Conservation (phyloP, 768 basidiomycete genomes). For the Lactarius hatsudake region DNA sequence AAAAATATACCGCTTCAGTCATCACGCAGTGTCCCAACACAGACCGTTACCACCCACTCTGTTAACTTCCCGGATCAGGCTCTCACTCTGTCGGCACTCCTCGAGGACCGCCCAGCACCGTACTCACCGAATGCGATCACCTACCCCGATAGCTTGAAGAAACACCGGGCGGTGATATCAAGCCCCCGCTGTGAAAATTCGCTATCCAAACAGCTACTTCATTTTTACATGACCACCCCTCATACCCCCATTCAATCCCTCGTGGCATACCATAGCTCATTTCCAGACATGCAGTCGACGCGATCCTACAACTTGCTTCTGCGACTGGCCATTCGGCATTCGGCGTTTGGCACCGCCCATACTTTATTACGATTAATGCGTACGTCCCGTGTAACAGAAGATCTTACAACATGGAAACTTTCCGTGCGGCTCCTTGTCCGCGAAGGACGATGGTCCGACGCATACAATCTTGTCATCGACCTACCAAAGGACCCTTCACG, state of each 20-base stretch:
- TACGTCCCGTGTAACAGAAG: conserved; percentile 39
- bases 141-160: not conserved
- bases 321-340: conserved; percentile 48
- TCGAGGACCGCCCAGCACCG: not conserved
- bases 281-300: conserved; percentile 37
- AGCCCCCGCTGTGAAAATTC: not conserved
- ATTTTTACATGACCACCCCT: conserved; percentile 28
- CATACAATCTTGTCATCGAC: conserved; percentile 41
- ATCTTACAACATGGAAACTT: conserved; percentile 57
- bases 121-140: not conserved
- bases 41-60: not conserved
- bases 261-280: conserved; percentile 48
- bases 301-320: conserved; percentile 47
- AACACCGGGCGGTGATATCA: not conserved
- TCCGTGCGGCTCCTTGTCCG: conserved; percentile 55
- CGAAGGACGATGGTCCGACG: conserved; percentile 54
- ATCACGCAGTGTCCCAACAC: not conserved
- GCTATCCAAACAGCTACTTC: conserved; percentile 7
- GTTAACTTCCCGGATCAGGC: not conserved
- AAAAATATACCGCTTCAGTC: not conserved
- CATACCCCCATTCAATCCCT: conserved; percentile 37
- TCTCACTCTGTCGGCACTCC: not conserved
- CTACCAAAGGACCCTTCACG: not conserved
- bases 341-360: conserved; percentile 45
- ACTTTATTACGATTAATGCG: conserved; percentile 50